Conservation (phyloP, 345 rosid genomes). For the Lagerstroemia speciosa region DNA sequence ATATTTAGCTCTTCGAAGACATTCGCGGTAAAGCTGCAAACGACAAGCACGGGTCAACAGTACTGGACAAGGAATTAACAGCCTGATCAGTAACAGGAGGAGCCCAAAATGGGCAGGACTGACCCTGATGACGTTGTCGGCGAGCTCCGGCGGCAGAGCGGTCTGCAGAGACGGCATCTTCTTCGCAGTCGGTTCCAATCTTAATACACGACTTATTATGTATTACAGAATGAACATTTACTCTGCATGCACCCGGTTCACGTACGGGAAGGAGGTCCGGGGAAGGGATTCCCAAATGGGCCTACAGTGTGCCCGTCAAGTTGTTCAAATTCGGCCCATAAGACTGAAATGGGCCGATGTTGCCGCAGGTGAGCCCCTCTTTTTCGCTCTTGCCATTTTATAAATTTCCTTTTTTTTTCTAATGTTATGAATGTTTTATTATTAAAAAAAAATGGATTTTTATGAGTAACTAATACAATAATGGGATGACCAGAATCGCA, state of each 20-base stretch:
- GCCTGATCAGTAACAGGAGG: neutral
- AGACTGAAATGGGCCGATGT: neutral
- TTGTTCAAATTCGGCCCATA: neutral
- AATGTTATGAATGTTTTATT: too few species aligned
- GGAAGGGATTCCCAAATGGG: too few species aligned
- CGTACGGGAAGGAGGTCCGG: too few species aligned
- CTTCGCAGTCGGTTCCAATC: too few species aligned
- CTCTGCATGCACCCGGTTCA: neutral
- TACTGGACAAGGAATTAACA: neutral
- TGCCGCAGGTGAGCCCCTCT: too few species aligned
- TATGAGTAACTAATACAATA: too few species aligned
- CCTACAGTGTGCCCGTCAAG: neutral
- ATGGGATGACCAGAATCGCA: too few species aligned
- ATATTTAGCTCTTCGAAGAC: slow-evolving; percentile 88
- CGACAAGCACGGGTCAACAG: neutral
- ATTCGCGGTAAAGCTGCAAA: slow-evolving; percentile 84
- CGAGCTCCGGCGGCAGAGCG: slow-evolving; percentile 88
- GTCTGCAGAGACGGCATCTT: slow-evolving; percentile 81
- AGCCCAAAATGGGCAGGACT: slow-evolving; percentile 19
- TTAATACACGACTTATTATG: too few species aligned
- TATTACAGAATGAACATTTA: neutral
- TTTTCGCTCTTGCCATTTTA: too few species aligned
- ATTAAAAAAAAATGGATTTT: too few species aligned
- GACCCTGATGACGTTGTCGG: slow-evolving; percentile 80
- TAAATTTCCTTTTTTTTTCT: too few species aligned